These are phyloP conservation scores for Acacia melanoxylon DNA, from an alignment of 306 rosid genomes.

Conservation along the genomic window DNA sequence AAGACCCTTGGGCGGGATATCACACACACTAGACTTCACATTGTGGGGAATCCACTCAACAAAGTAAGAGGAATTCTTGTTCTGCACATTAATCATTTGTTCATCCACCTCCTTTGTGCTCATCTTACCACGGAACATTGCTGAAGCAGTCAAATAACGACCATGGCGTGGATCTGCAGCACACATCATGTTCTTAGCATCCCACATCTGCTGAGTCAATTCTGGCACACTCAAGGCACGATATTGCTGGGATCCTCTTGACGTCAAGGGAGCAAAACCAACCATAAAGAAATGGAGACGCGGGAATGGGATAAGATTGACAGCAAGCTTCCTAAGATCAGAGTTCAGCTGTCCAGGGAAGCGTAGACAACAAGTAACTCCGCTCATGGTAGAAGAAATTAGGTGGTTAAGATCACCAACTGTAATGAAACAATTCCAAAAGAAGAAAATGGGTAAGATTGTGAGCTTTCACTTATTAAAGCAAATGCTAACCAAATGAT, in stretches of 20 bases:
- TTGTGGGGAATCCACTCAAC: slow-evolving; percentile 59
- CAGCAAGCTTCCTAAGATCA: slow-evolving; percentile 57
- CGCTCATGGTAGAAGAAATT: slow-evolving; percentile 59
- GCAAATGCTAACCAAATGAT: slow-evolving; percentile 36
- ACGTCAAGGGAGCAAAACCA: slow-evolving; percentile 55
- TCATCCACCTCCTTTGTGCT: slow-evolving; percentile 60
- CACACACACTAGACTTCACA: slow-evolving; percentile 56
- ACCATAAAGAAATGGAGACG: slow-evolving; percentile 60
- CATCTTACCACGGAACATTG: slow-evolving; percentile 63
- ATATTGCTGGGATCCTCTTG: slow-evolving; percentile 58
- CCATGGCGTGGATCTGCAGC: slow-evolving; percentile 62
- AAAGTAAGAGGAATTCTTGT: slow-evolving; percentile 60
- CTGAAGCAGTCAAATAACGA: slow-evolving; percentile 54
- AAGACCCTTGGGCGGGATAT: slow-evolving; percentile 57
- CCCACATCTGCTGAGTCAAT: slow-evolving; percentile 60
- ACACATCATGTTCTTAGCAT: slow-evolving; percentile 60
- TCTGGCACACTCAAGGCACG: slow-evolving; percentile 57
- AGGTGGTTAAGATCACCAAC: slow-evolving; percentile 60
- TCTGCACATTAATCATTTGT: slow-evolving; percentile 56
- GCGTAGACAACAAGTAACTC: slow-evolving; percentile 59
- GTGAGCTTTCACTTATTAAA: slow-evolving; percentile 13
- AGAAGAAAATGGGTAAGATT: background rate
- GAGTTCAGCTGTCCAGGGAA: slow-evolving; percentile 58
- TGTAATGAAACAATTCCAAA: slow-evolving; percentile 18
- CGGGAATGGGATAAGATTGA: slow-evolving; percentile 54